Conservation (phyloP, 352 stramenopile genomes). For the Bremia lactucae region DNA sequence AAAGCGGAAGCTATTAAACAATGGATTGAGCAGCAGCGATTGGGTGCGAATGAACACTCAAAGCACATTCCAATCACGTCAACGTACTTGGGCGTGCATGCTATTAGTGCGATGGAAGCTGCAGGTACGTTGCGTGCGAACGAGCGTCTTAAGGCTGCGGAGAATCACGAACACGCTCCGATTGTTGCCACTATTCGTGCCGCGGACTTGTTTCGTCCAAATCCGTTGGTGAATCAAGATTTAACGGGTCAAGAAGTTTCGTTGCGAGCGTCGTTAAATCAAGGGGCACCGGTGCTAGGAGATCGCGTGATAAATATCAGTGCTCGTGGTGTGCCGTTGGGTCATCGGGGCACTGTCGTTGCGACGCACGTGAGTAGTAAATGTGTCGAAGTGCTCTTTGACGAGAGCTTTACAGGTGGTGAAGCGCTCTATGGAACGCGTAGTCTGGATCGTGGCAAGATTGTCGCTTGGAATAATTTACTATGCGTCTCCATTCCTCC, state of each 20-base stretch:
- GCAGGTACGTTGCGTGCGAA: constrained; percentile 53
- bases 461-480: constrained; percentile 89
- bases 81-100: constrained; percentile 87
- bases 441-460: constrained; percentile 91
- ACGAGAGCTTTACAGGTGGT: constrained; percentile 94
- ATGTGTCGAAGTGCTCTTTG: constrained; percentile 97
- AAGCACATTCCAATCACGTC: constrained; percentile 90
- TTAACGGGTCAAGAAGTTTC: constrained; percentile 62
- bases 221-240: constrained; percentile 70
- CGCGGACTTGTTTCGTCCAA: constrained; percentile 60
- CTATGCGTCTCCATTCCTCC: constrained; percentile 57
- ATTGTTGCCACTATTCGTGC: constrained; percentile 34
- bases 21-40: constrained; percentile 89
- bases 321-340: constrained; percentile 92
- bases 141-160: constrained; percentile 41
- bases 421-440: constrained; percentile 91
- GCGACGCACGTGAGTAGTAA: constrained; percentile 92
- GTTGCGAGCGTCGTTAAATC: constrained; percentile 42
- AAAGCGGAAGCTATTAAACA: constrained; percentile 78
- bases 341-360: constrained; percentile 94
- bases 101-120: constrained; percentile 89
- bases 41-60: constrained; percentile 75
- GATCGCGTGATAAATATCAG: constrained; percentile 97
- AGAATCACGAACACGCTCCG: constrained; percentile 22
- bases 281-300: constrained; percentile 83